Evolutionary conservation across 2,329 filamentous ascomycete genomes (phyloP), one percentile per base, ranked within the genome.

Genomic region (Aspergillus persii): DNA sequence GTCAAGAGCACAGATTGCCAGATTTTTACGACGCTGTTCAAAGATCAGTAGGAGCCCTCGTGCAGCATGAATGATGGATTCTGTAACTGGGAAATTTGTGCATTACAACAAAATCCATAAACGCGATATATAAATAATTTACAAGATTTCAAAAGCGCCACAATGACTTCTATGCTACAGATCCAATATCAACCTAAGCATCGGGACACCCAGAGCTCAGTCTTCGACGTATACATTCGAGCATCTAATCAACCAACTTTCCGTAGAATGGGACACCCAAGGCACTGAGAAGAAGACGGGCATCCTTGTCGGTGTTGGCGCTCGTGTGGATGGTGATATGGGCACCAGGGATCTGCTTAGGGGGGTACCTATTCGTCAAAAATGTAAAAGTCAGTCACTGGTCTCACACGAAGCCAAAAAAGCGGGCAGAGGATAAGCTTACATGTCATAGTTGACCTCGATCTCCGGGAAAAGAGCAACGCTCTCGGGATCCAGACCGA

Each of bases 381-480:
- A 9, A 6, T 4, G 30, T 5, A 9, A 11, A 27, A 4, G 29
- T 59, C 52, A 59, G 56, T 26, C 44, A 53, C 23, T 46, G 7
- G 23, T 8, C 2, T n/a, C 27, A 12, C 18, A 15, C 39, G 23
- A n/a, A 4, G 18, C 18, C 1, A 36, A n/a, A 31, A 6, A n/a
- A 30, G 11, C 11, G 23, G 27, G 8, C 26, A 50, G 8, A 36
- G 2, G 15, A 49, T 15, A 39, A 23, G 84, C 90, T 84, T 79
- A 96, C 92, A 84, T 82, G 78, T 96, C 91, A 72, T 95, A 96
- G 80, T 96, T 97, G 68, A 92, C 86, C 77, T 97, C 93, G 50
- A 99, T 86, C 80, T 99, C 95, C 0, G 95, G 95, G 79, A 98
- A 99, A 65, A 91, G 80, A 53, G 89, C 86, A 69, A 96, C 86